Percentiles rank a stretch among this genome's conserved stretches.
Evolutionary conservation across 768 basidiomycete species (phyloP).

Genomic region (Butyriboletus loyo): DNA sequence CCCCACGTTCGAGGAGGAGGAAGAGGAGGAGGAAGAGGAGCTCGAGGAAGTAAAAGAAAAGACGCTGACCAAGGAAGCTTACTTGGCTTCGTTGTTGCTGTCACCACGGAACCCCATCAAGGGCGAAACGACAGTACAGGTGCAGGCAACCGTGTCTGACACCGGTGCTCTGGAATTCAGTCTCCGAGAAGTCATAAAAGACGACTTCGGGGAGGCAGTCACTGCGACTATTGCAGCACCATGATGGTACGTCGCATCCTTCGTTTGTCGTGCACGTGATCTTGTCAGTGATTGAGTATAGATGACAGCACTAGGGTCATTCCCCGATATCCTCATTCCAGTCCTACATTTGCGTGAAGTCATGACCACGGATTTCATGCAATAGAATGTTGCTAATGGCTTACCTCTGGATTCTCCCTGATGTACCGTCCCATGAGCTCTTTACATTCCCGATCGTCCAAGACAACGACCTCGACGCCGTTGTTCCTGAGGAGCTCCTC

Average conservation of each 20-base stretch:
- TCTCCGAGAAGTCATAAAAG: constrained; percentile 37
- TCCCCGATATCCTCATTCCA: constrained; percentile 67
- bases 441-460: constrained; percentile 50
- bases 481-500: constrained; percentile 50
- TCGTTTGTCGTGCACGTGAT: background rate
- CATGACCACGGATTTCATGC: constrained; percentile 1
- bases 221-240: constrained; percentile 24
- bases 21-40: constrained; percentile 51
- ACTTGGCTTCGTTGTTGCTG: constrained; percentile 40
- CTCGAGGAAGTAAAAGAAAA: constrained; percentile 65
- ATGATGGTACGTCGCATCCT: constrained; percentile 13
- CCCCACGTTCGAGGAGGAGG: constrained; percentile 43
- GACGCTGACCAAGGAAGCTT: constrained; percentile 51
- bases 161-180: constrained; percentile 37
- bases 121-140: constrained; percentile 52
- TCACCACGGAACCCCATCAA: constrained; percentile 38
- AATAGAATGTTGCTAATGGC: constrained; percentile 7
- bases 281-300: constrained; percentile 2
- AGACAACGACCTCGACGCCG: constrained; percentile 53
- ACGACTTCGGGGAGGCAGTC: constrained; percentile 32
- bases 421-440: constrained; percentile 57
- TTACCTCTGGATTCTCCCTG: constrained; percentile 50
- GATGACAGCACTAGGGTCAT: constrained; percentile 9
- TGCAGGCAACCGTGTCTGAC: constrained; percentile 35
- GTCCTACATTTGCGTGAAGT: constrained; percentile 34